phyloP scores from a whole-genome alignment of 2,329 filamentous ascomycete species.

The Rutstroemia sp. region DNA sequence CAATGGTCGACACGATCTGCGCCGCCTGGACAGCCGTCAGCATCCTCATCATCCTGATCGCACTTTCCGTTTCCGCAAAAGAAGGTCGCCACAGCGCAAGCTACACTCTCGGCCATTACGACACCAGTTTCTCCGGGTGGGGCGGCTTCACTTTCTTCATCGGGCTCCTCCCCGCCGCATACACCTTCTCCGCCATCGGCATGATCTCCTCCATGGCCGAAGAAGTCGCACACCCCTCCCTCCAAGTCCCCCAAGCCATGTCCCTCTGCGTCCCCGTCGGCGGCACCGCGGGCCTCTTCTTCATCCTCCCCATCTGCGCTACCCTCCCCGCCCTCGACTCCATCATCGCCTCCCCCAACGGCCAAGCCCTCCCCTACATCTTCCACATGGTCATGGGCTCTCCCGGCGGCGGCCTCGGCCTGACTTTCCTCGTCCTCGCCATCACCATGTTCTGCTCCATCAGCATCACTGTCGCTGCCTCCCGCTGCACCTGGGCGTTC shows the following conservation, averaged over 20 bases:
- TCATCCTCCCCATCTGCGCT: conserved; percentile 43
- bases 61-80: conserved; percentile 46
- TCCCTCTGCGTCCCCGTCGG: conserved; percentile 41
- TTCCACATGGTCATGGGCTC: conserved; percentile 42
- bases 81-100: conserved; percentile 43
- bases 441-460: conserved; percentile 47
- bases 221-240: conserved; percentile 45
- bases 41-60: conserved; percentile 50
- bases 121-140: conserved; percentile 49
- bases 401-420: conserved; percentile 38
- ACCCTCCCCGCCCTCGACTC: conserved; percentile 40
- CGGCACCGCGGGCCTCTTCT: conserved; percentile 42
- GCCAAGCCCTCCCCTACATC: conserved; percentile 44
- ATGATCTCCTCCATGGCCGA: conserved; percentile 59
- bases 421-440: conserved; percentile 42
- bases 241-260: conserved; percentile 41
- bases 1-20: conserved; percentile 51
- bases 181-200: conserved; percentile 51
- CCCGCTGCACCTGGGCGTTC: conserved; percentile 61
- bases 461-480: conserved; percentile 43
- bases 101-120: conserved; percentile 49
- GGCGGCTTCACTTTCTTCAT: conserved; percentile 55
- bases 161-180: conserved; percentile 50
- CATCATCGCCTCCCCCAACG: conserved; percentile 37
- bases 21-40: conserved; percentile 47